Percentiles rank a stretch among this genome's conserved stretches.
Conservation (phyloP, 140 eudicot species). For the Flaveria floridana region DNA sequence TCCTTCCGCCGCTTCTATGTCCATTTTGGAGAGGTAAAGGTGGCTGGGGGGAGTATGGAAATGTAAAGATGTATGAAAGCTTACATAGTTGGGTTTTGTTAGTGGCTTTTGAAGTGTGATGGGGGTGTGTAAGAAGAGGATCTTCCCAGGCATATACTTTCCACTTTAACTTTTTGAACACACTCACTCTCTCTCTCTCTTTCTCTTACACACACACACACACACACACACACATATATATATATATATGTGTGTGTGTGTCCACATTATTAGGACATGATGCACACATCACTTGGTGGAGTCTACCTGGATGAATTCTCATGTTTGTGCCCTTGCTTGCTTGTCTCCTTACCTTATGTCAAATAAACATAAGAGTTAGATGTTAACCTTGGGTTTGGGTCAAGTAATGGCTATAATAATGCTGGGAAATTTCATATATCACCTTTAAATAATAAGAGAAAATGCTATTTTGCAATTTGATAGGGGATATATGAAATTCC, state of each 20-base stretch:
- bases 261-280: conserved; percentile 26
- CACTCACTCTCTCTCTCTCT: neutral
- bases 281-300: conserved; percentile 38
- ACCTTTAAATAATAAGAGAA: no score
- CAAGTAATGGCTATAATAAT: neutral
- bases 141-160: conserved; percentile 50
- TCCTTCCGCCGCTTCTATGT: conserved; percentile 13
- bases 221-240: neutral
- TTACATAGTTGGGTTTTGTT: conserved; percentile 25
- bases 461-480: no score
- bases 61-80: conserved; percentile 18
- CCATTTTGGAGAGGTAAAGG: conserved; percentile 25
- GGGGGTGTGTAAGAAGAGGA: conserved; percentile 39
- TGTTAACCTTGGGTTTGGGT: neutral
- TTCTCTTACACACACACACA: neutral
- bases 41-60: neutral
- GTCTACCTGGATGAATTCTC: conserved; percentile 33
- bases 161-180: conserved; percentile 33
- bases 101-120: conserved; percentile 31
- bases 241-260: neutral
- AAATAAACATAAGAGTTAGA: neutral
- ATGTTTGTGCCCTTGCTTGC: conserved; percentile 26
- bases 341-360: conserved; percentile 30
- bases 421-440: neutral
- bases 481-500: neutral